Evolutionary conservation across 768 basidiomycete species (phyloP).

Genomic region (Hortiboletus flavorubellus): DNA sequence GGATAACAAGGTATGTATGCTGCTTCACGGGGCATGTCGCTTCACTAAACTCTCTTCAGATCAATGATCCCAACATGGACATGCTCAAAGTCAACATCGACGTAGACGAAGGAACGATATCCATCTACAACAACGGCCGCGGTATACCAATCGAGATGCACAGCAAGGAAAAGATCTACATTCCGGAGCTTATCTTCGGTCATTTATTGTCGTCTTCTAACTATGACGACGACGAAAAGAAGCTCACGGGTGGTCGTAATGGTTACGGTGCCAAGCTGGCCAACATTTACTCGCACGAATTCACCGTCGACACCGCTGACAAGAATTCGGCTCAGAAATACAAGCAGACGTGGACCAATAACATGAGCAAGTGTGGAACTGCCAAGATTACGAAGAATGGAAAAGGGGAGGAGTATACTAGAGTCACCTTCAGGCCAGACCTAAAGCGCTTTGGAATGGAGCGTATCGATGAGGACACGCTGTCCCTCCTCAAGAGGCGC

Average conservation of each 20-base stretch:
- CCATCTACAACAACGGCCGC: constrained; percentile 91
- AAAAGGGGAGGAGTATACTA: constrained; percentile 87
- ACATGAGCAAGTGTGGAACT: constrained; percentile 85
- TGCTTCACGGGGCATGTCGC: not conserved
- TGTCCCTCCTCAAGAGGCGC: constrained; percentile 84
- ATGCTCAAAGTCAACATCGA: constrained; percentile 86
- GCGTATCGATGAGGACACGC: constrained; percentile 85
- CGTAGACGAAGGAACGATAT: constrained; percentile 78
- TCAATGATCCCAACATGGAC: constrained; percentile 91
- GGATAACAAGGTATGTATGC: constrained; percentile 86
- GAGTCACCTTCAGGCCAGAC: constrained; percentile 91
- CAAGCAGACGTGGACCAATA: constrained; percentile 90
- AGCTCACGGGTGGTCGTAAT: constrained; percentile 96
- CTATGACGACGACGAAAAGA: constrained; percentile 99
- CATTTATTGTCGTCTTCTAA: constrained; percentile 92
- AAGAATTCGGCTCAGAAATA: constrained; percentile 85
- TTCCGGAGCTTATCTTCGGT: constrained; percentile 97
- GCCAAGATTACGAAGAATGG: constrained; percentile 92
- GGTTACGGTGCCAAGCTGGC: constrained; percentile 98
- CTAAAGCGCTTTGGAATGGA: constrained; percentile 91
- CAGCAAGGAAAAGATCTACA: constrained; percentile 87
- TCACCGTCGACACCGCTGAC: constrained; percentile 94
- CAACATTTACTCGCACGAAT: constrained; percentile 96
- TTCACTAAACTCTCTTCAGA: constrained; percentile 43
- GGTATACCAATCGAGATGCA: constrained; percentile 99